Percentiles rank a stretch among this genome's conserved stretches.
Evolutionary conservation across 192 early-diverging fungal species (phyloP).

Genomic region (Backusella westeae): DNA sequence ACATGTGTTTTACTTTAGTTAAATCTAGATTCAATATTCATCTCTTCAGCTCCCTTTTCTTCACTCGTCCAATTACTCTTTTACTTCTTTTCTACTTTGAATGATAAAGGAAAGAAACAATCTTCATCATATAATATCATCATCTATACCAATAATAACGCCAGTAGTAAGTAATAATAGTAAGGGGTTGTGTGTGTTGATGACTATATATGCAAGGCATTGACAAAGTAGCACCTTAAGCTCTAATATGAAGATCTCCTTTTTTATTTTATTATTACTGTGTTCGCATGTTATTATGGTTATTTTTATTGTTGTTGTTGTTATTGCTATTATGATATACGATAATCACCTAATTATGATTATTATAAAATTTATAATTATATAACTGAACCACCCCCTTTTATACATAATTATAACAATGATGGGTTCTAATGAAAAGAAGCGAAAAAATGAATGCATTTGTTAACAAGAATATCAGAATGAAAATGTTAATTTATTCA

Average conservation of each 20-base stretch:
- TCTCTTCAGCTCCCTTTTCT: background rate
- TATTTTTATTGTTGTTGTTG: background rate
- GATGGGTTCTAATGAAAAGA: background rate
- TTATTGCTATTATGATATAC: background rate
- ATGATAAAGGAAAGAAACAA: background rate
- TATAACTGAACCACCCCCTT: background rate
- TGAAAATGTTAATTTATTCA: background rate
- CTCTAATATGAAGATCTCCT: constrained; percentile 1
- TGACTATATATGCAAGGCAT: background rate
- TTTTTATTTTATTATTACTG: background rate
- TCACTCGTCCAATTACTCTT: background rate
- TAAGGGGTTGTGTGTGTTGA: background rate
- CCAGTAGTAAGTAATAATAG: background rate
- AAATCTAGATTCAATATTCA: background rate
- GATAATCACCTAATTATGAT: background rate
- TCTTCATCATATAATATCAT: background rate
- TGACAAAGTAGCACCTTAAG: background rate
- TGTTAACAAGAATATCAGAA: background rate
- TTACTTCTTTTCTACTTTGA: background rate
- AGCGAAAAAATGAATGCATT: background rate
- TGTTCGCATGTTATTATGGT: background rate
- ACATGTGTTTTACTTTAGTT: background rate
- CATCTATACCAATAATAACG: background rate
- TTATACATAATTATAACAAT: background rate
- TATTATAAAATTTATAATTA: background rate